Percentiles rank a stretch among this genome's conserved stretches.
Evolutionary conservation across 345 rosid species (phyloP).

Genomic region (Hibiscus mutabilis): DNA sequence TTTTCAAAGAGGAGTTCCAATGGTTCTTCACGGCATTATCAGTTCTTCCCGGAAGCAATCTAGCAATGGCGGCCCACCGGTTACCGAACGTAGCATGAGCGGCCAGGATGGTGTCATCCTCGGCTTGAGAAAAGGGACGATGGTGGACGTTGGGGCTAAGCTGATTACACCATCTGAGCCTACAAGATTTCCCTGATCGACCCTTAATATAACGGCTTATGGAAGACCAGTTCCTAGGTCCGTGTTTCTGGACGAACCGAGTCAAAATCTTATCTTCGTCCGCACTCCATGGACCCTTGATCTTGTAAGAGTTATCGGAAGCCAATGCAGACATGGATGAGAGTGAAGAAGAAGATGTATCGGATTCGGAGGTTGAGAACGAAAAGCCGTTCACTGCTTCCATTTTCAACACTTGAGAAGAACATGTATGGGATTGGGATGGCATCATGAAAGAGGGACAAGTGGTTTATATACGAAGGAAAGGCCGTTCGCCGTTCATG

Average conservation of each 20-base stretch:
- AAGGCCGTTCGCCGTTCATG: not conserved
- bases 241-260: slow-evolving; percentile 42
- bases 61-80: slow-evolving; percentile 61
- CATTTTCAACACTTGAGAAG: slow-evolving; percentile 11
- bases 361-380: slow-evolving; percentile 26
- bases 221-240: slow-evolving; percentile 52
- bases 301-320: slow-evolving; percentile 23
- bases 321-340: slow-evolving; percentile 26
- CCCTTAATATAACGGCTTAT: slow-evolving; percentile 50
- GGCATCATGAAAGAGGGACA: not conserved
- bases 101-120: slow-evolving; percentile 44
- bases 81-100: slow-evolving; percentile 52
- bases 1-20: slow-evolving; percentile 54
- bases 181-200: slow-evolving; percentile 51
- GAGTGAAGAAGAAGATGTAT: slow-evolving; percentile 36
- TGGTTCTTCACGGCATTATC: slow-evolving; percentile 64
- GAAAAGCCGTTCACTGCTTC: slow-evolving; percentile 32
- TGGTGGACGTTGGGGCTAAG: slow-evolving; percentile 51
- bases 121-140: slow-evolving; percentile 46
- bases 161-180: slow-evolving; percentile 55
- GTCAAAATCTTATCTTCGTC: slow-evolving; percentile 59
- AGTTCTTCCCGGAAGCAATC: slow-evolving; percentile 49
- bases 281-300: slow-evolving; percentile 71
- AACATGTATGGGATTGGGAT: not conserved
- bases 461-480: not conserved